phyloP scores from a whole-genome alignment of 176 grass and related monocot species.

The Rhipidocladum racemiflorum region DNA sequence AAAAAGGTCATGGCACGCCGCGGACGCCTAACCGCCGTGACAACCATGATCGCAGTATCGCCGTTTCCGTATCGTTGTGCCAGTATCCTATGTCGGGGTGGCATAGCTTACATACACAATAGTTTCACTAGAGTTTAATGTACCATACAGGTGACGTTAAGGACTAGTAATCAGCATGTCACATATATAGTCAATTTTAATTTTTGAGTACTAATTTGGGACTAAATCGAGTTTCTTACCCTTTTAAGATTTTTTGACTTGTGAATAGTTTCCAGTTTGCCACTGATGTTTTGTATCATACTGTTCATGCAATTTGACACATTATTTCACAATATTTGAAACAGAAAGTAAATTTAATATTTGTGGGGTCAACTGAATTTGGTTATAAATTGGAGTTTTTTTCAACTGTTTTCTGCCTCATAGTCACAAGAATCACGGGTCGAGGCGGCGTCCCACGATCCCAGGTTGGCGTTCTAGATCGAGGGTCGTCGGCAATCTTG shows the following conservation, averaged over 20 bases:
- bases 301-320: not conserved
- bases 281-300: not conserved
- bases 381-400: not conserved
- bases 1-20: too few relatives aligned
- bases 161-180: not conserved
- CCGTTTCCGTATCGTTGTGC: too few relatives aligned
- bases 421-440: too few relatives aligned
- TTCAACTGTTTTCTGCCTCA: not conserved
- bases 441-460: too few relatives aligned
- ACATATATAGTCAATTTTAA: not conserved
- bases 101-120: not conserved
- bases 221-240: not conserved
- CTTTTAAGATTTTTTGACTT: not conserved
- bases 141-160: not conserved
- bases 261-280: not conserved
- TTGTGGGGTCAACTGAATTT: not conserved
- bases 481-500: too few relatives aligned
- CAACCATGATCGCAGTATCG: too few relatives aligned
- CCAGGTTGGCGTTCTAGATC: too few relatives aligned
- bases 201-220: not conserved
- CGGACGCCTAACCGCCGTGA: too few relatives aligned
- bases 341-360: not conserved
- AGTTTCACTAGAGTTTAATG: not conserved
- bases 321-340: not conserved
- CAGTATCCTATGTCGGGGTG: too few relatives aligned